Evolutionary conservation across 2,329 filamentous ascomycete species (phyloP).

Genomic region (Aspergillus caelatus): DNA sequence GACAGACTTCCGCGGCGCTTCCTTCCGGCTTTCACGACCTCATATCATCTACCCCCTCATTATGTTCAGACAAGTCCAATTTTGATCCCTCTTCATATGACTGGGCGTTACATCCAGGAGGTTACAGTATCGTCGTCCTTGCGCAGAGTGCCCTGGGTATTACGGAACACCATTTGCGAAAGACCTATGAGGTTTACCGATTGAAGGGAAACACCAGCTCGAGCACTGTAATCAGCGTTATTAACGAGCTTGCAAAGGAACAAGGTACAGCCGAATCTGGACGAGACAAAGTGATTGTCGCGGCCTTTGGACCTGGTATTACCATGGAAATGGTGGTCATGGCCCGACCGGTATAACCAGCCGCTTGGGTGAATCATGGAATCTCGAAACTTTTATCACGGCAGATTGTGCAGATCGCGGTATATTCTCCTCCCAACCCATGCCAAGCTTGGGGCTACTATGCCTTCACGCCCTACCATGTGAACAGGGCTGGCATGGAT

Average conservation of each 20-base stretch:
- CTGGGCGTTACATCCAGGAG: constrained; percentile 9
- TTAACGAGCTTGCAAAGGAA: not conserved
- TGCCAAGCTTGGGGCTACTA: too few relatives aligned
- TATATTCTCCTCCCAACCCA: too few relatives aligned
- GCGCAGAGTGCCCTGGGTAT: not conserved
- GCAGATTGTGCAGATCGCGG: too few relatives aligned
- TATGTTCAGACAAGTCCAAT: not conserved
- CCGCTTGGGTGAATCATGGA: not conserved
- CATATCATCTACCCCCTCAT: not conserved
- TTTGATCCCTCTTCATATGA: not conserved
- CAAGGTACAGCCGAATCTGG: not conserved
- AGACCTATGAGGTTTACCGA: constrained; percentile 2
- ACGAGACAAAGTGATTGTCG: not conserved
- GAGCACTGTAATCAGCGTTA: constrained; percentile 1
- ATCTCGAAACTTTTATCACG: too few relatives aligned
- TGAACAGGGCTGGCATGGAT: too few relatives aligned
- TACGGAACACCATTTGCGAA: not conserved
- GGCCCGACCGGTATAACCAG: not conserved
- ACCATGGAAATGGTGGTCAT: constrained; percentile 1
- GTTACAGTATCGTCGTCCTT: not conserved
- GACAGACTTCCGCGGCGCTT: not conserved
- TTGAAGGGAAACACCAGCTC: not conserved
- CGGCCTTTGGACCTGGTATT: constrained; percentile 4
- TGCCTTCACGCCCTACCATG: too few relatives aligned
- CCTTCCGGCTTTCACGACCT: not conserved